These are phyloP conservation scores for Sclerotinia trifoliorum DNA, from an alignment of 2,329 filamentous ascomycete species.

Conservation along the genomic window DNA sequence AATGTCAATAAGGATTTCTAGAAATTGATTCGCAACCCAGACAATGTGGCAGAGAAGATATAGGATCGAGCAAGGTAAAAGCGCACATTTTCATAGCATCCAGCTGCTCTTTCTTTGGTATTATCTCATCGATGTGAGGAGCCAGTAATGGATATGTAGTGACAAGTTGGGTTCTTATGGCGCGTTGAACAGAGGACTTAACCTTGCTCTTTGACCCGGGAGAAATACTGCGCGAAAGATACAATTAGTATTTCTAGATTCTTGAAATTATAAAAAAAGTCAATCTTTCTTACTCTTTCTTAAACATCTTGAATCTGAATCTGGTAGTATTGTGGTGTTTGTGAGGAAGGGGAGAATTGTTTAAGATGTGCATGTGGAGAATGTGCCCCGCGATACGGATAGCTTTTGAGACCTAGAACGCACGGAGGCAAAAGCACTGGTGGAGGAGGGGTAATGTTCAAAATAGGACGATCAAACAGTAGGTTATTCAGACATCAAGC, in stretches of 20 bases:
- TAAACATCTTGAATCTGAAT: constrained; percentile 67
- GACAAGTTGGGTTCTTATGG: constrained; percentile 77
- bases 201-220: constrained; percentile 87
- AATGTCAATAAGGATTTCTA: constrained; percentile 20
- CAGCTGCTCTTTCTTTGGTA: constrained; percentile 91
- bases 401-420: constrained; percentile 21
- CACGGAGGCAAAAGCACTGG: constrained; percentile 5
- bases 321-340: constrained; percentile 18
- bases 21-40: background rate
- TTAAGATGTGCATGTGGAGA: constrained; percentile 22
- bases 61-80: background rate
- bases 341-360: constrained; percentile 19
- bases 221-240: constrained; percentile 57
- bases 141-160: constrained; percentile 82
- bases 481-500: constrained; percentile 11
- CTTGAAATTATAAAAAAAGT: background rate
- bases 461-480: background rate
- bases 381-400: constrained; percentile 31
- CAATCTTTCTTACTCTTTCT: constrained; percentile 71
- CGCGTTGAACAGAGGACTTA: constrained; percentile 92
- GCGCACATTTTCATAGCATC: constrained; percentile 80
- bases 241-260: constrained; percentile 28
- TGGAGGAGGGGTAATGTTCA: constrained; percentile 16
- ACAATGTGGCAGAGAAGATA: background rate
- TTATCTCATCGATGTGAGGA: constrained; percentile 86